Base-by-base conservation (phyloP, 2,329 filamentous ascomycete species). In the Penicillium sp. region DNA sequence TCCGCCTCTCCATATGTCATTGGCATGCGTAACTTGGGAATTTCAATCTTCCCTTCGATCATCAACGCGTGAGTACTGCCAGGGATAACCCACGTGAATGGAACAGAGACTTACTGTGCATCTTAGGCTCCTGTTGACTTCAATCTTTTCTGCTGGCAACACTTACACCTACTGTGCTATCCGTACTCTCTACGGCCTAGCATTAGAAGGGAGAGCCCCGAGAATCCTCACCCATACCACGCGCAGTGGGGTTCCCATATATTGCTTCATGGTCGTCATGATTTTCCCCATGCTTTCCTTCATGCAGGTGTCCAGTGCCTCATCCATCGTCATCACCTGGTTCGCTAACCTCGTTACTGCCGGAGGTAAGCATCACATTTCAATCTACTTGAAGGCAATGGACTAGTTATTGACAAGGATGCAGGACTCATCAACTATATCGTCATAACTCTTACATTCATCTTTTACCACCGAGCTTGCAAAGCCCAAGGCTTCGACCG, bases 1-100 rank as follows among this genome's bases (percentile, higher is more conserved):
- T 77, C 78, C 10, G 79, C 80, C 0, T 84, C 81, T 25, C 81
- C 81, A 2, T 84, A 83, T 58, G 80, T 83, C 47, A 82, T 84
- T 59, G 80, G 80, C 41, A 82, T 83, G 78, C 66, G 72, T 42
- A 80, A 80, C 56, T 57, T 83, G 53, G 69, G 73, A 9, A 74
- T 84, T 46, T 59, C 64, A 0, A 77, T 77, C 10, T 74, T 84
- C 27, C 80, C 80, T 7, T 73, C 81, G 44, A 72, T 84, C 14
- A 75, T 81, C 56, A 84, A 84, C 58, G 81, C 80, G 57, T 60
- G 1, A 57, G 57, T 55, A 1, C 4, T 11, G 16, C 7, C 5
- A 11, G 9, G 34, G 12, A 12, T 8, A 25, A 7, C 3, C 22
- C 12, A 18, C 2, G 9, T 14, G 4, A 5, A 8, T 1, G 1